Evolutionary conservation across 139 green algal genomes (phyloP), one percentile per base, ranked within the genome.

Genomic region (Chlorella vulgaris): DNA sequence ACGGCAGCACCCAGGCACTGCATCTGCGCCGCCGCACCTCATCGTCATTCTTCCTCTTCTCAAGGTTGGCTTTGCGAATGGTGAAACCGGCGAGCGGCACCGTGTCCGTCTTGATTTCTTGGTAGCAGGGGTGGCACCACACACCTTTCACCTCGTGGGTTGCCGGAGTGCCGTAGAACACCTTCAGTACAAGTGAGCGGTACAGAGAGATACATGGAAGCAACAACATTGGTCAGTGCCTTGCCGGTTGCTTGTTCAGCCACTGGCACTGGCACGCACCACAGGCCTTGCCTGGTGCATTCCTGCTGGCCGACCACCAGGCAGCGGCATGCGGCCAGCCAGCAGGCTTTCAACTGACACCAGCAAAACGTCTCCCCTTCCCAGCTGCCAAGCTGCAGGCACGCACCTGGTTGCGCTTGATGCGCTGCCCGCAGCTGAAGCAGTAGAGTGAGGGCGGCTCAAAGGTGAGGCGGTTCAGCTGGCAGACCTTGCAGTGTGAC

Each of bases 361-460:
- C n/a, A n/a, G n/a, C n/a, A n/a, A n/a, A n/a, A n/a, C n/a, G n/a
- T n/a, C n/a, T n/a, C n/a, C 7, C 36, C 66, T 43, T 38, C 31
- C 66, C 40, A 55, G 7, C 24, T 24, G 7, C 0, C 21, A 18
- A 1, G 22, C 69, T 71, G 10, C 61, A 18, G 18, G 24, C 55
- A 42, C 85, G 69, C 86, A 91, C 90, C 83, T 96, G 91, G 50
- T 95, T 92, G 69, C 94, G 90, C 90, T 99, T 98, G 90, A 99
- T 98, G 65, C 93, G 93, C 75, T 91, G 84, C 3, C 85, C 90
- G 85, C 97, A 99, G 51, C 65, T 63, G 29, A 89, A 93, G 89
- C 97, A 99, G 89, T 98, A 98, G 58, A 99, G 83, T 33, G 92
- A 90, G 24, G 94, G 94, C 38, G 97, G 96, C 89, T 99, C 96